phyloP scores from a whole-genome alignment of 2,329 filamentous ascomycete species.

The Colletotrichum sp. region DNA sequence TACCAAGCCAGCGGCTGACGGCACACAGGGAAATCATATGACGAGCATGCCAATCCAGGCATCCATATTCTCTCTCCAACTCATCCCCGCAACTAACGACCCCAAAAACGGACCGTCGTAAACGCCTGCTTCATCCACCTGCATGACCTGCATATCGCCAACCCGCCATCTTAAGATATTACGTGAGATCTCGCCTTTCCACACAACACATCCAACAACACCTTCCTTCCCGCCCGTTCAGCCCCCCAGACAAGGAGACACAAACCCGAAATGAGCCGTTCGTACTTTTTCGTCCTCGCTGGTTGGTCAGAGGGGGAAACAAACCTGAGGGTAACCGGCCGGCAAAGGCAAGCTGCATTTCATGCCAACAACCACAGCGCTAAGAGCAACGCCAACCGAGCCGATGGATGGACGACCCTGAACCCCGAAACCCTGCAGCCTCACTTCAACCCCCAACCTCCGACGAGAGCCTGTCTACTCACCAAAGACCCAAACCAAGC shows the following conservation, averaged over 20 bases:
- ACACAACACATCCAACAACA: background rate
- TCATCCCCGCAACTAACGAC: background rate
- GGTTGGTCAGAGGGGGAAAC: background rate
- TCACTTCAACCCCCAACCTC: background rate
- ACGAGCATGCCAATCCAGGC: background rate
- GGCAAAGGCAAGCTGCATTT: background rate
- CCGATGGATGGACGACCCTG: background rate
- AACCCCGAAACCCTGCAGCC: background rate
- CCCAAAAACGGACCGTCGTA: background rate
- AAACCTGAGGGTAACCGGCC: background rate
- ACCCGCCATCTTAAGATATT: background rate
- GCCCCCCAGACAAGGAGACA: background rate
- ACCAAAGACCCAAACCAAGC: background rate
- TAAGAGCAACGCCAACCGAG: background rate
- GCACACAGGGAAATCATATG: background rate
- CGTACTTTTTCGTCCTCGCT: background rate
- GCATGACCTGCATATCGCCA: background rate
- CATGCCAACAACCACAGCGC: background rate
- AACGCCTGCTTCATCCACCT: background rate
- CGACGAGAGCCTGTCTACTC: background rate
- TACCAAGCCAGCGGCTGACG: background rate
- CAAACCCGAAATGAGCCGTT: background rate
- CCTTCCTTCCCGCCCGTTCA: background rate
- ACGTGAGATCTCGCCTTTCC: slow-evolving; percentile 12
- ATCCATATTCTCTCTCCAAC: background rate